These are phyloP conservation scores for Stenocarpella maydis DNA, from an alignment of 2,329 filamentous ascomycete species.

Conservation along the genomic window DNA sequence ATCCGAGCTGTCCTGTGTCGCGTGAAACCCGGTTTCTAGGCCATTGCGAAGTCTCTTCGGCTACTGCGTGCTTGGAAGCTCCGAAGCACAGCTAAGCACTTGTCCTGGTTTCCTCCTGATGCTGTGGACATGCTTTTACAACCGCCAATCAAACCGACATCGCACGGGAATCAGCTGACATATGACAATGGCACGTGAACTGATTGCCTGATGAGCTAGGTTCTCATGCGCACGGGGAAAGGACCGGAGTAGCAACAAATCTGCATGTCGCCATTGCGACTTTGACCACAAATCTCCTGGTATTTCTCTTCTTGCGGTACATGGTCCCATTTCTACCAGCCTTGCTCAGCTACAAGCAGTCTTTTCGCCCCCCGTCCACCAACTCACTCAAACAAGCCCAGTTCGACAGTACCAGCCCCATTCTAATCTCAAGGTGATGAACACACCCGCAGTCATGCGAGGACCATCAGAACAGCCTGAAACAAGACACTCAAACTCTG, in stretches of 20 bases:
- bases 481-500: not conserved
- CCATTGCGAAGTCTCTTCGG: too few relatives aligned
- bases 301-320: not conserved
- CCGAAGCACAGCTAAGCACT: not conserved
- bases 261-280: not conserved
- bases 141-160: too few relatives aligned
- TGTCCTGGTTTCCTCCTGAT: too few relatives aligned
- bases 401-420: not conserved
- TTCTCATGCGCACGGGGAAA: not conserved
- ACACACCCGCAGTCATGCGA: not conserved
- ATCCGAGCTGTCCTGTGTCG: too few relatives aligned
- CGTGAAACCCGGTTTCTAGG: too few relatives aligned
- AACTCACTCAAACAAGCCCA: not conserved
- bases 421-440: not conserved
- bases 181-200: too few relatives aligned
- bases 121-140: too few relatives aligned
- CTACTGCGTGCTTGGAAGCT: too few relatives aligned
- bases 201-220: not conserved
- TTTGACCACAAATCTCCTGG: not conserved
- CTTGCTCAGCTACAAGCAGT: not conserved
- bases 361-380: not conserved
- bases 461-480: not conserved
- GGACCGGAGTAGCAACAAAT: not conserved
- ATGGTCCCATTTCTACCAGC: not conserved
- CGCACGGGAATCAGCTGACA: too few relatives aligned